phyloP scores from a whole-genome alignment of 768 basidiomycete genomes.

The Russula sp. region DNA sequence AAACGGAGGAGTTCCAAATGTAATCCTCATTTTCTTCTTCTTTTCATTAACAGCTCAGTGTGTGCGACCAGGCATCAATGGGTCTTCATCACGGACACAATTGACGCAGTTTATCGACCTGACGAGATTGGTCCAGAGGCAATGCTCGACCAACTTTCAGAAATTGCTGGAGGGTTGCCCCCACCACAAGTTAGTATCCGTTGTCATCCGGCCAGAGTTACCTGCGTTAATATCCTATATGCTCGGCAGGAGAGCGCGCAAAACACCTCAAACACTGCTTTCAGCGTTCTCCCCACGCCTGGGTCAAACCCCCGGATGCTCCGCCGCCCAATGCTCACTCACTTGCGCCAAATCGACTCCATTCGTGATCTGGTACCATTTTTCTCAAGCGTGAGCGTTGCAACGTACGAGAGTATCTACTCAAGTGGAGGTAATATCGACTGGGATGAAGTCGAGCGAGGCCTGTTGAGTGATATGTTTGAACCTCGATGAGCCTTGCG shows the following conservation, averaged over 20 bases:
- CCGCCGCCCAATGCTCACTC: slow-evolving; percentile 67
- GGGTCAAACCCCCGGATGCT: slow-evolving; percentile 39
- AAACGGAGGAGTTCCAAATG: slow-evolving; percentile 99
- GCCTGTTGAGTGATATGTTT: slow-evolving; percentile 83
- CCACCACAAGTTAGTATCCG: slow-evolving; percentile 28
- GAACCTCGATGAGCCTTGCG: slow-evolving; percentile 48
- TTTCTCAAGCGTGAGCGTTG: slow-evolving; percentile 82
- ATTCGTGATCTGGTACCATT: slow-evolving; percentile 84
- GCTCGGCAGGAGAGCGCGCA: slow-evolving; percentile 2
- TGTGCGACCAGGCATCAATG: slow-evolving; percentile 76
- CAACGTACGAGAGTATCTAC: slow-evolving; percentile 88
- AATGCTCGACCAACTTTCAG: slow-evolving; percentile 85
- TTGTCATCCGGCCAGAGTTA: background rate
- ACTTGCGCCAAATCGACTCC: slow-evolving; percentile 69
- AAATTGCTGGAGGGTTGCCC: slow-evolving; percentile 68
- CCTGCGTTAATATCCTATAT: background rate
- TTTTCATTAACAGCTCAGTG: background rate
- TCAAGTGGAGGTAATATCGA: slow-evolving; percentile 74
- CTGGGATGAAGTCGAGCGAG: slow-evolving; percentile 82
- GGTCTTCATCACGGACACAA: slow-evolving; percentile 97
- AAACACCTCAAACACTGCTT: background rate
- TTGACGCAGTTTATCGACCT: slow-evolving; percentile 87
- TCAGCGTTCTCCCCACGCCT: slow-evolving; percentile 12
- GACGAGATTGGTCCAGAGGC: slow-evolving; percentile 79
- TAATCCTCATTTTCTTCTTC: slow-evolving; percentile 28